phyloP scores from a whole-genome alignment of 371 early-diverging fungal genomes.

The Coemansia sp. region DNA sequence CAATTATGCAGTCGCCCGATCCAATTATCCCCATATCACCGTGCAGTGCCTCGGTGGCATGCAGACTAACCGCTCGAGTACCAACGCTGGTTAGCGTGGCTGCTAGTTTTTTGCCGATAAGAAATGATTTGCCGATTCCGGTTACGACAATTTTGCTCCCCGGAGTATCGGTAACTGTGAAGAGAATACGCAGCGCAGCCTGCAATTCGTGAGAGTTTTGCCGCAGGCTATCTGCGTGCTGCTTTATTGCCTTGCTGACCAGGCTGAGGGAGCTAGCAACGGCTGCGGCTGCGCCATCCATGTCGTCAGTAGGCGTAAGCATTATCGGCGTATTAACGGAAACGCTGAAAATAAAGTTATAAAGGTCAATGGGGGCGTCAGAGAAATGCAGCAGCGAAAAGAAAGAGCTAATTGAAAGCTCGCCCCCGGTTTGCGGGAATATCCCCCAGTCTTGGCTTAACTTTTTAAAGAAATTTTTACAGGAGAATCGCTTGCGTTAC shows the following conservation, averaged over 20 bases:
- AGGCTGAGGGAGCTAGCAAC: constrained; percentile 18
- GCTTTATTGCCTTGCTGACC: constrained; percentile 16
- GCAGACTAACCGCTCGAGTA: constrained; percentile 58
- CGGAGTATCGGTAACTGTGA: constrained; percentile 2
- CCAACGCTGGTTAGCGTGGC: constrained; percentile 66
- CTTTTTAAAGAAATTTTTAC: too few relatives aligned
- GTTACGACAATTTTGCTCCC: constrained; percentile 63
- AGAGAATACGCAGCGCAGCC: constrained; percentile 23
- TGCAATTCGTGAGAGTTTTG: constrained; percentile 11
- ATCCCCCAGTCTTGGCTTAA: too few relatives aligned
- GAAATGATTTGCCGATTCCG: constrained; percentile 67
- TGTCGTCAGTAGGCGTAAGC: constrained; percentile 1
- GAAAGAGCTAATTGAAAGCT: too few relatives aligned
- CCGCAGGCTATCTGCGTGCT: constrained; percentile 29
- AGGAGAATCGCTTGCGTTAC: too few relatives aligned
- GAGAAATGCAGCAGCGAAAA: too few relatives aligned
- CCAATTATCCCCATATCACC: constrained; percentile 63
- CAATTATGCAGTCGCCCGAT: constrained; percentile 59
- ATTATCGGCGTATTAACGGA: background rate
- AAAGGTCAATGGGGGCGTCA: too few relatives aligned
- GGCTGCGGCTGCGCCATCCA: background rate
- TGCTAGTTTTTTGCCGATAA: constrained; percentile 64
- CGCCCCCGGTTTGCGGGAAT: too few relatives aligned
- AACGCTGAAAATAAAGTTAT: too few relatives aligned
- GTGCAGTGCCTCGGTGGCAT: constrained; percentile 66